A percentile compares a stretch with the other conserved stretches of the same genome.
Evolutionary conservation across 2,329 filamentous ascomycete genomes (phyloP).

Genomic region (Arthrobotrys pseudoclavata): DNA sequence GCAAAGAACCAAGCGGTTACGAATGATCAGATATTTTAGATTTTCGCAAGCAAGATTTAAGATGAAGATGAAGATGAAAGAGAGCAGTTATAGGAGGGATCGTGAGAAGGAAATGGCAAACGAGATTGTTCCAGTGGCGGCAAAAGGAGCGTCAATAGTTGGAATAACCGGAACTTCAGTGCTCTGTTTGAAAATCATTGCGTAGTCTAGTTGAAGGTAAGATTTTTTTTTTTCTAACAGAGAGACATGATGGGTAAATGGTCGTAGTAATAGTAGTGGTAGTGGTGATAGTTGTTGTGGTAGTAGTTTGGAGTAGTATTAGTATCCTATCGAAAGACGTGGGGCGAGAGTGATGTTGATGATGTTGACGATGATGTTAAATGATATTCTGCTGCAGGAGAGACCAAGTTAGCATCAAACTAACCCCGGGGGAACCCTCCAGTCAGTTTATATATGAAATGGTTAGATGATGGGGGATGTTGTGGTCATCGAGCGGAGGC

Average conservation of each 20-base stretch:
- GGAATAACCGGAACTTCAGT: slow-evolving; percentile 54
- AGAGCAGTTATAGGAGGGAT: slow-evolving; percentile 28
- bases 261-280: background rate
- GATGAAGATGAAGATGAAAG: slow-evolving; percentile 1
- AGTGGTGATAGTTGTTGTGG: background rate
- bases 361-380: background rate
- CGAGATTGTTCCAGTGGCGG: slow-evolving; percentile 45
- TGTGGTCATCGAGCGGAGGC: slow-evolving; percentile 38
- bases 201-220: slow-evolving; percentile 22
- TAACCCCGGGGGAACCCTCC: slow-evolving; percentile 15
- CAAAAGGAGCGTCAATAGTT: slow-evolving; percentile 57
- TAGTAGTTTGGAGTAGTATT: no score
- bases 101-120: slow-evolving; percentile 27
- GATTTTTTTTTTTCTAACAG: slow-evolving; percentile 16
- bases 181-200: slow-evolving; percentile 35
- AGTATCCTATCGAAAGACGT: no score
- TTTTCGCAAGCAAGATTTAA: slow-evolving; percentile 27
- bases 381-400: slow-evolving; percentile 9
- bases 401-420: slow-evolving; percentile 18
- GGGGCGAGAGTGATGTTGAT: background rate
- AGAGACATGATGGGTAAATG: slow-evolving; percentile 17
- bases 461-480: slow-evolving; percentile 15
- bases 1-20: slow-evolving; percentile 43
- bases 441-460: slow-evolving; percentile 31
- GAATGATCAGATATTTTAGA: slow-evolving; percentile 33